These are phyloP conservation scores for Heliosperma pusillum DNA, from an alignment of 148 eudicot species.

Conservation along the genomic window DNA sequence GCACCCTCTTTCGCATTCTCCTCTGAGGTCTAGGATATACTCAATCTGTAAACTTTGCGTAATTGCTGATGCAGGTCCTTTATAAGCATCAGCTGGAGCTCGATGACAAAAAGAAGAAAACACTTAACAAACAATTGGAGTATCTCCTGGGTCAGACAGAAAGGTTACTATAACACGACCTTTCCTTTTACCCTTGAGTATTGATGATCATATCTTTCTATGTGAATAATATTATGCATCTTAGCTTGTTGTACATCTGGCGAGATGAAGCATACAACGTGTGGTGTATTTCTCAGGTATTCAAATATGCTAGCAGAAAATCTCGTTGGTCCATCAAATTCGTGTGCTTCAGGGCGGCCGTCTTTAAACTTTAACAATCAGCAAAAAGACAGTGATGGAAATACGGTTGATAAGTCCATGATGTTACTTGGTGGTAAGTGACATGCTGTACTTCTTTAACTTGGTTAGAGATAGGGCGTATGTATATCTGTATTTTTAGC, in stretches of 20 bases:
- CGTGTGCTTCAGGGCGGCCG: conserved; percentile 31
- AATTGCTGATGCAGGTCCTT: conserved; percentile 53
- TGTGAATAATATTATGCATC: conserved; percentile 10
- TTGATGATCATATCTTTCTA: conserved; percentile 6
- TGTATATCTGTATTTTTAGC: not conserved
- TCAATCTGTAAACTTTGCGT: not conserved
- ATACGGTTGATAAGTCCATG: conserved; percentile 23
- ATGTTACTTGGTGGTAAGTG: conserved; percentile 47
- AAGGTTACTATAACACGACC: conserved; percentile 44
- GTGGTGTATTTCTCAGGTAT: conserved; percentile 55
- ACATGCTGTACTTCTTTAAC: conserved; percentile 20
- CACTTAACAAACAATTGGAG: conserved; percentile 93
- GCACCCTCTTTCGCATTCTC: not conserved
- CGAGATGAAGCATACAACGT: conserved; percentile 17
- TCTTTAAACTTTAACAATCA: conserved; percentile 23
- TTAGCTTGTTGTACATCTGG: conserved; percentile 20
- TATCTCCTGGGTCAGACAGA: conserved; percentile 97
- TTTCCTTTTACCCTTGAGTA: conserved; percentile 9
- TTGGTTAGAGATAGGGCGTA: not conserved
- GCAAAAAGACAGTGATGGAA: conserved; percentile 34
- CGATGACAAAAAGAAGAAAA: conserved; percentile 87
- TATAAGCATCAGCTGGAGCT: conserved; percentile 93
- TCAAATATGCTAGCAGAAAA: conserved; percentile 99
- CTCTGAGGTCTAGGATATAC: conserved; percentile 4
- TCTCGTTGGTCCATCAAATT: conserved; percentile 56